phyloP scores from a whole-genome alignment of 208 protist genomes.

The Trypanosoma brucei region DNA sequence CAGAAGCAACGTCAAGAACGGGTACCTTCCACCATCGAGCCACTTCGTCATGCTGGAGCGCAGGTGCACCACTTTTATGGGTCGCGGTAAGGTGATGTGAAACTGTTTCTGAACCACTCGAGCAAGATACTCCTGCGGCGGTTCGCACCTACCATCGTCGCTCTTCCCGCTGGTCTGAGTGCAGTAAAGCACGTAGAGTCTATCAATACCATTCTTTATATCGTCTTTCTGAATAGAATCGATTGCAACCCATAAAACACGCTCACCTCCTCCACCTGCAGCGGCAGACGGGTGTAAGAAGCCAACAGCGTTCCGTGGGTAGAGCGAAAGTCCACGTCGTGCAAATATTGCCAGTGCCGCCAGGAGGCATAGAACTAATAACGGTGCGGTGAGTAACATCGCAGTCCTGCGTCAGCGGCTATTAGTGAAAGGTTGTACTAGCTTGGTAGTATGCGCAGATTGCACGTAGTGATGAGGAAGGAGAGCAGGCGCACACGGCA shows the following conservation, averaged over 20 bases:
- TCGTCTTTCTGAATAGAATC: conserved; percentile 56
- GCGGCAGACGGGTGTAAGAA: conserved; percentile 91
- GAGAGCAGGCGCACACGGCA: neutral
- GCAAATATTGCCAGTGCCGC: neutral
- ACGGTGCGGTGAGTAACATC: neutral
- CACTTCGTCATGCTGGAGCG: conserved; percentile 32
- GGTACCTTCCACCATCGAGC: conserved; percentile 68
- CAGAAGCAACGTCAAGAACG: conserved; percentile 88
- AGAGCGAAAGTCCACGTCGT: conserved; percentile 7
- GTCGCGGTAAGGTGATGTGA: conserved; percentile 44
- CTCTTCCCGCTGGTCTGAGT: conserved; percentile 24
- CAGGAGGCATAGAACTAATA: conserved; percentile 5
- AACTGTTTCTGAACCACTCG: conserved; percentile 59
- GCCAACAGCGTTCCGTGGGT: conserved; percentile 49
- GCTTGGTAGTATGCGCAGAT: neutral
- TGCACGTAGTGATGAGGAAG: no score
- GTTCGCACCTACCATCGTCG: conserved; percentile 15
- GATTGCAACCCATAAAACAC: conserved; percentile 93
- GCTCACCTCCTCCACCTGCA: conserved; percentile 94
- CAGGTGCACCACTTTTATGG: conserved; percentile 71
- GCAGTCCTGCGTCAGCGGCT: neutral
- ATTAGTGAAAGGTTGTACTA: neutral
- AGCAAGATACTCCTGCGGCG: conserved; percentile 8
- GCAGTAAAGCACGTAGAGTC: conserved; percentile 62
- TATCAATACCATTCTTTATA: conserved; percentile 21